Evolutionary conservation across 176 grass and related monocot genomes (phyloP), one percentile per base, ranked within the genome.

Genomic region (Cenchrus purpureus): DNA sequence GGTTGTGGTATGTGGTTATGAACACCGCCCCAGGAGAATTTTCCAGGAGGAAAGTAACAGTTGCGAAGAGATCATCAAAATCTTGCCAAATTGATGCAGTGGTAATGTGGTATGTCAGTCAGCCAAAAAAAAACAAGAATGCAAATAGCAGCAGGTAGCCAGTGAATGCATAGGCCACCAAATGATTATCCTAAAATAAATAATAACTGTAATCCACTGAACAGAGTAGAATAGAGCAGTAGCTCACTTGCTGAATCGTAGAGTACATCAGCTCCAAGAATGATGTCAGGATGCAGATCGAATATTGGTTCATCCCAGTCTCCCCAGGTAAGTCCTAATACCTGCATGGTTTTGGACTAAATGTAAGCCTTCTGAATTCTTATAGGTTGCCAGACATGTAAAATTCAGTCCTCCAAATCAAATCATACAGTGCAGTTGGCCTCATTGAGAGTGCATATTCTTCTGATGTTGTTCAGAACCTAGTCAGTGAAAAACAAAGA

Each of bases 1-100:
- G 74, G 61, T 92, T 95, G 68, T 98, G 96, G 81, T 95, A 98
- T 68, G 96, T 89, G 4, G 93, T 92, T 74, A 98, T 92, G 87
- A 94, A 94, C 61, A 98, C 85, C 0, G 89, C 48, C 63, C 84
- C 83, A 71, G 89, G 82, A 80, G 84, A 91, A 82, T 61, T 90
- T 87, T 87, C 77, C 57, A 98, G 77, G 8, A 98, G 86, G 87
- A 95, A 91, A 65, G 87, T 85, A 59, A 95, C 87, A 11, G 84
- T 94, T 4, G 88, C 83, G 0, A 95, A 98, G 71, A 94, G 83
- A 79, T 94, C 71, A 68, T 94, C 96, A 78, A 98, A 95, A 68
- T 90, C 96, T 95, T 42, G 60, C 63, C 57, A 91, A 74, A 81
- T 45, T 51, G 19, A 87, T 12, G 17, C 32, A 86, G 67, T 17